phyloP scores from a whole-genome alignment of 768 basidiomycete species.

The Kwoniella sp. region DNA sequence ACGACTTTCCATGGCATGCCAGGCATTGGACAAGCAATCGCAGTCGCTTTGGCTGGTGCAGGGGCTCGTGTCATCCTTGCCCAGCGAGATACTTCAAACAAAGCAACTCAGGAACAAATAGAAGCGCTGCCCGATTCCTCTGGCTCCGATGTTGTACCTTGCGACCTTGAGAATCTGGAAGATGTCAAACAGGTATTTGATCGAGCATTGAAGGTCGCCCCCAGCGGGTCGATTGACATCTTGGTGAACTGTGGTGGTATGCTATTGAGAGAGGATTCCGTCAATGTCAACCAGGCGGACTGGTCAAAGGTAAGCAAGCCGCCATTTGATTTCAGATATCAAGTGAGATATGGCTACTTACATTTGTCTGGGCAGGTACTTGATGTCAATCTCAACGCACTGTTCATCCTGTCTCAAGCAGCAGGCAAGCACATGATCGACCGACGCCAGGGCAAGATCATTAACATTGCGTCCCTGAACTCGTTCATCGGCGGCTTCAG shows the following conservation, averaged over 20 bases:
- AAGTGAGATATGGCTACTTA: no score
- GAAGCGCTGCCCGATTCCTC: conserved; percentile 8
- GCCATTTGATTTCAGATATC: no score
- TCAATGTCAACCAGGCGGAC: conserved; percentile 65
- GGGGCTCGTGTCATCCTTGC: conserved; percentile 28
- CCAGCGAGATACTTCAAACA: conserved; percentile 29
- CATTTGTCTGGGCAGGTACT: conserved; percentile 69
- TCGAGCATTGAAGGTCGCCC: conserved; percentile 22
- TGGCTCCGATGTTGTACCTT: conserved; percentile 22
- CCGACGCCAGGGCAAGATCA: conserved; percentile 65
- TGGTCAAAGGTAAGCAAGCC: conserved; percentile 65
- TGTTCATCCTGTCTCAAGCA: conserved; percentile 77
- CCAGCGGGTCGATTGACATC: conserved; percentile 59
- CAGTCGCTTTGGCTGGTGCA: conserved; percentile 61
- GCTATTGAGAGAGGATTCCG: conserved; percentile 56
- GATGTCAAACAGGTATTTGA: conserved; percentile 24
- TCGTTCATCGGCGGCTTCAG: conserved; percentile 61
- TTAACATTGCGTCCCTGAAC: conserved; percentile 64
- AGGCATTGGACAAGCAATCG: conserved; percentile 65
- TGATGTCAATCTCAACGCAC: conserved; percentile 80
- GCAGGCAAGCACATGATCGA: conserved; percentile 83
- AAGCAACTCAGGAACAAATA: conserved; percentile 7
- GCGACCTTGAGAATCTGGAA: conserved; percentile 23
- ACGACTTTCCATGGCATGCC: not conserved
- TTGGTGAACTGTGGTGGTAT: conserved; percentile 65